These are phyloP conservation scores for Medicago arabica DNA, from an alignment of 306 rosid genomes.

Conservation along the genomic window DNA sequence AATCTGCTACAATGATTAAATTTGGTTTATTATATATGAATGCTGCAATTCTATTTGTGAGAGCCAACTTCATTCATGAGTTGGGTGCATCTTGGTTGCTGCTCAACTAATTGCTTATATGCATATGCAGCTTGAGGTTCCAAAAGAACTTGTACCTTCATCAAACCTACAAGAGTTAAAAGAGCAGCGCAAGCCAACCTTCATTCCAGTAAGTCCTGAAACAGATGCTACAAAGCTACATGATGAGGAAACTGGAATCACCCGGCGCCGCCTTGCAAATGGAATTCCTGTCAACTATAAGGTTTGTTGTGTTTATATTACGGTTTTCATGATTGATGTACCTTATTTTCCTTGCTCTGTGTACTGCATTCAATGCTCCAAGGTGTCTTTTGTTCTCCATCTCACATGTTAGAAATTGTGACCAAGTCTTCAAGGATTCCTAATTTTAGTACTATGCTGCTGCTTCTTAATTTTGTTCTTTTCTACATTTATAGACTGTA, in stretches of 20 bases:
- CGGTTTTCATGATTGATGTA: slow-evolving; percentile 31
- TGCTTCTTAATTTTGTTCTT: slow-evolving; percentile 25
- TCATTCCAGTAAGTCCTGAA: slow-evolving; percentile 69
- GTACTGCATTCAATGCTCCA: slow-evolving; percentile 23
- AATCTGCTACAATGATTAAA: slow-evolving; percentile 19
- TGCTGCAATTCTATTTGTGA: slow-evolving; percentile 37
- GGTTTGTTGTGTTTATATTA: slow-evolving; percentile 55
- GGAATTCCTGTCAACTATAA: slow-evolving; percentile 93
- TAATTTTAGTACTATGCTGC: not conserved
- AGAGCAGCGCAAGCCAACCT: slow-evolving; percentile 68
- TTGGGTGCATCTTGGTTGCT: slow-evolving; percentile 33
- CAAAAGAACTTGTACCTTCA: slow-evolving; percentile 80
- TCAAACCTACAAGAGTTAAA: slow-evolving; percentile 74
- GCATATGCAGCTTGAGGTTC: slow-evolving; percentile 87
- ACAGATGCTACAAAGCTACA: slow-evolving; percentile 61
- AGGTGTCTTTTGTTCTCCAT: slow-evolving; percentile 19
- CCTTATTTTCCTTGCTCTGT: slow-evolving; percentile 26
- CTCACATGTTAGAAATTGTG: not conserved
- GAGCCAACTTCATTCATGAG: slow-evolving; percentile 33
- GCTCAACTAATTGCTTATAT: slow-evolving; percentile 38
- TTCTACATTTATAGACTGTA: slow-evolving; percentile 7
- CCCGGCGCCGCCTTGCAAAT: slow-evolving; percentile 79
- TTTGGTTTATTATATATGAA: slow-evolving; percentile 32
- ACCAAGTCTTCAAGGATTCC: slow-evolving; percentile 9
- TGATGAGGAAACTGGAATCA: slow-evolving; percentile 91